Evolutionary conservation across 768 basidiomycete genomes (phyloP).

Genomic region (Calocera viscosa): DNA sequence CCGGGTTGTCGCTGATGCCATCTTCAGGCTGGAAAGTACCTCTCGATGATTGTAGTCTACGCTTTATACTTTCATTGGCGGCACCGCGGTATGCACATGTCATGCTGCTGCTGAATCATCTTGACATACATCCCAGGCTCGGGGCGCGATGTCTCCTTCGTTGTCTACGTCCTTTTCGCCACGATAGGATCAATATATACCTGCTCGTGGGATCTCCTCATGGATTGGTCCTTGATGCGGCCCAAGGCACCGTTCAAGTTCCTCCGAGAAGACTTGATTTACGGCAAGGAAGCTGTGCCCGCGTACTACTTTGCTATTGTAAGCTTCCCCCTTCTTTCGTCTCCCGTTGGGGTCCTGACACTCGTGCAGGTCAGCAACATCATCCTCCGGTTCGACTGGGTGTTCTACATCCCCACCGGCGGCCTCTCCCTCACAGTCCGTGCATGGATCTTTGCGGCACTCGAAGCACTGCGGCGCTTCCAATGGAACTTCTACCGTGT

Average conservation of each 20-base stretch:
- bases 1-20: constrained; percentile 6
- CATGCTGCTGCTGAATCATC: neutral
- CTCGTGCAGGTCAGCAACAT: constrained; percentile 50
- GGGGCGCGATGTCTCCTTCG: constrained; percentile 39
- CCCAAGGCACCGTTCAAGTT: constrained; percentile 43
- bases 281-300: constrained; percentile 42
- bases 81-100: neutral
- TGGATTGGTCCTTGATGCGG: constrained; percentile 84
- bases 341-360: neutral
- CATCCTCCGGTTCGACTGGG: constrained; percentile 68
- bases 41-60: neutral
- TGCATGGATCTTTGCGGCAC: constrained; percentile 50
- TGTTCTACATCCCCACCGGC: constrained; percentile 53
- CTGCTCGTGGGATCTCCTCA: constrained; percentile 68
- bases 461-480: constrained; percentile 69
- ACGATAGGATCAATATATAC: constrained; percentile 57
- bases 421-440: constrained; percentile 42
- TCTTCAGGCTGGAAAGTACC: constrained; percentile 12
- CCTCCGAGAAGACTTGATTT: constrained; percentile 64
- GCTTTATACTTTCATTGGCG: neutral
- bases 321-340: constrained; percentile 17
- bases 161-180: constrained; percentile 54
- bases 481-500: constrained; percentile 91
- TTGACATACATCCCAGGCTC: constrained; percentile 29
- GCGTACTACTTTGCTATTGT: constrained; percentile 72